Conservation (phyloP, 2,329 filamentous ascomycete species). For the Pestalotiopsis sp. region DNA sequence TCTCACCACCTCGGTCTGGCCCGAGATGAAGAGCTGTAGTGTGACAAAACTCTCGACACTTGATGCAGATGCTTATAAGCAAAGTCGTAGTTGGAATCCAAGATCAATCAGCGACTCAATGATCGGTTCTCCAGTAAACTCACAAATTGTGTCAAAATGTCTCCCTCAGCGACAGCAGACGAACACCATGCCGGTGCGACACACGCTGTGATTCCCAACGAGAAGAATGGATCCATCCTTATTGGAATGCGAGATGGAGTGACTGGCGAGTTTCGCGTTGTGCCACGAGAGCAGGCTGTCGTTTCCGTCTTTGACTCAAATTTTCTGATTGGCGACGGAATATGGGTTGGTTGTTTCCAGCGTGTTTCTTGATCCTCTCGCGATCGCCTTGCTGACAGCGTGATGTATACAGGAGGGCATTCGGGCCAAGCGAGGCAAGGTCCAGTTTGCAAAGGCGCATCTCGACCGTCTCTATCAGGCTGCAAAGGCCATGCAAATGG, state of each 20-base stretch:
- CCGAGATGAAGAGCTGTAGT: neutral
- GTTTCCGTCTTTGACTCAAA: constrained; percentile 32
- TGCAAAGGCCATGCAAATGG: constrained; percentile 33
- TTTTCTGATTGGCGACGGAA: constrained; percentile 30
- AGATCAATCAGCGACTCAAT: neutral
- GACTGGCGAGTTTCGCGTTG: constrained; percentile 23
- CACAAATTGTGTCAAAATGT: neutral
- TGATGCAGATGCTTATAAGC: neutral
- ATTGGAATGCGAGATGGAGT: constrained; percentile 30
- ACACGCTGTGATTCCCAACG: neutral
- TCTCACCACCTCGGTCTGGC: neutral
- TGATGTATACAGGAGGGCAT: constrained; percentile 24
- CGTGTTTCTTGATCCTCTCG: neutral
- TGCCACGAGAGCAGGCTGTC: constrained; percentile 23
- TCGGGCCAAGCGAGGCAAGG: constrained; percentile 23
- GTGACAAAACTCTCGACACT: neutral
- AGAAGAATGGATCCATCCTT: neutral
- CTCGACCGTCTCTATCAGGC: constrained; percentile 30
- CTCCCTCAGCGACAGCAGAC: neutral
- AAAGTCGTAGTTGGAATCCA: neutral
- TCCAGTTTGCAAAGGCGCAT: constrained; percentile 31
- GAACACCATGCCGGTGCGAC: neutral
- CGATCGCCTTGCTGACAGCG: neutral
- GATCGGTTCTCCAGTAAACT: neutral
- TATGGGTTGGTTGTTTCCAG: constrained; percentile 21